Conservation (phyloP, 805 yeast species). For the Metschnikowia colocasiae region DNA sequence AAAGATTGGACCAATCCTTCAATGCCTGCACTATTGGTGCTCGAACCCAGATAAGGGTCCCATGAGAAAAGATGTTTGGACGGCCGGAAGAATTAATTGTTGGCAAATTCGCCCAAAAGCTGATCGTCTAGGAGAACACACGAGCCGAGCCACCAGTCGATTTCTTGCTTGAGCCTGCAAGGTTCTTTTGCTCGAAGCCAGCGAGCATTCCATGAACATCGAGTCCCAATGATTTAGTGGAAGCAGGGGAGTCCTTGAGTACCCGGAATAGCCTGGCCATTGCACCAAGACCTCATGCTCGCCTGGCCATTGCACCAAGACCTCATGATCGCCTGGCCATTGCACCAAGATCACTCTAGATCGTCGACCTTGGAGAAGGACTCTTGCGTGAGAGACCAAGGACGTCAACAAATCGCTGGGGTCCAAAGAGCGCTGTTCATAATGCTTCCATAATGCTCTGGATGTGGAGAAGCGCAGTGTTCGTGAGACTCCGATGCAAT, state of each 20-base stretch:
- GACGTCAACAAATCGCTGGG: conserved; percentile 1
- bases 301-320: conserved; percentile 3
- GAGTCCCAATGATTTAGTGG: conserved; percentile 15
- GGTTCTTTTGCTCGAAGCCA: background rate
- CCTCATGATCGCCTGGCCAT: background rate
- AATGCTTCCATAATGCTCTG: background rate
- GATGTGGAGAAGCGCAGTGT: background rate
- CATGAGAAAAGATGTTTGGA: conserved; percentile 3
- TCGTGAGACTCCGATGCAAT: conserved; percentile 5
- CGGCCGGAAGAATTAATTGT: conserved; percentile 7
- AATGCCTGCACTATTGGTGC: conserved; percentile 7
- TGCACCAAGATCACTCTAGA: conserved; percentile 7
- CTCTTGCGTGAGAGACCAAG: conserved; percentile 6
- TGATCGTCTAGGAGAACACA: conserved; percentile 12
- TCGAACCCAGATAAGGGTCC: conserved; percentile 9
- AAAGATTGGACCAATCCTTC: too few relatives aligned
- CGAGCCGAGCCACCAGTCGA: conserved; percentile 16
- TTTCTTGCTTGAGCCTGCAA: conserved; percentile 1
- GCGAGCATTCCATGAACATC: conserved; percentile 7
- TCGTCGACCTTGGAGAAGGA: conserved; percentile 5
- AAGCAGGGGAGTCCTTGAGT: background rate
- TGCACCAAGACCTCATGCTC: conserved; percentile 1
- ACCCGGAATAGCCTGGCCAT: conserved; percentile 12
- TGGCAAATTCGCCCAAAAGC: conserved; percentile 9
- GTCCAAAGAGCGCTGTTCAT: background rate